A percentile compares a stretch with the other conserved stretches of the same genome.
Evolutionary conservation across 768 basidiomycete genomes (phyloP).

Genomic region (Gyrodon lividus): DNA sequence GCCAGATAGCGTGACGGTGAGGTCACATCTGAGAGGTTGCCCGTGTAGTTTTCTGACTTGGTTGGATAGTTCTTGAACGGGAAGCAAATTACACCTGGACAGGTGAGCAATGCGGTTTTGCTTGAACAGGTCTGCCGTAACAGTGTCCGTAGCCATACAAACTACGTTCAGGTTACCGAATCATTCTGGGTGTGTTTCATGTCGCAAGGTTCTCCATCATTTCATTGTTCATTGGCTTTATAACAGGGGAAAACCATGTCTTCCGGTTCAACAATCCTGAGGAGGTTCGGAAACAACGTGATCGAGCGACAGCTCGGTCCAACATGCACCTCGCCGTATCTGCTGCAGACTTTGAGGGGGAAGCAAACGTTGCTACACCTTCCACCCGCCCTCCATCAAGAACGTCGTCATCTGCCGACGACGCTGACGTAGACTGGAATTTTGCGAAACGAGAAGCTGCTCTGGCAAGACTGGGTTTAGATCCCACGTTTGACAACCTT

Average conservation of each 20-base stretch:
- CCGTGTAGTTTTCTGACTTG: conserved; percentile 13
- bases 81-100: conserved; percentile 73
- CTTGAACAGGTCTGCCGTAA: conserved; percentile 8
- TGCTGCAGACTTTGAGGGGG: conserved; percentile 64
- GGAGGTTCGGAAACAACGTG: conserved; percentile 88
- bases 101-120: conserved; percentile 46
- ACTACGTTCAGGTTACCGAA: conserved; percentile 91
- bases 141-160: conserved; percentile 57
- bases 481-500: conserved; percentile 87
- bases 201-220: neutral
- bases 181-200: conserved; percentile 76
- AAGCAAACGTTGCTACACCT: conserved; percentile 36
- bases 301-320: conserved; percentile 74
- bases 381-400: conserved; percentile 79
- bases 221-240: conserved; percentile 5
- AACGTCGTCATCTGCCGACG: conserved; percentile 61
- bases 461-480: conserved; percentile 78
- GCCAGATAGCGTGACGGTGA: conserved; percentile 79
- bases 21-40: conserved; percentile 23
- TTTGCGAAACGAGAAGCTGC: conserved; percentile 95
- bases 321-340: conserved; percentile 64
- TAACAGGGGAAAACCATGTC: conserved; percentile 90
- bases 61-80: conserved; percentile 83
- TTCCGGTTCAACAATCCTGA: conserved; percentile 97
- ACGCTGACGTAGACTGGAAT: conserved; percentile 90